These are phyloP conservation scores for Chlamydomonas asymmetrica DNA, from an alignment of 139 green algal species.

Conservation along the genomic window DNA sequence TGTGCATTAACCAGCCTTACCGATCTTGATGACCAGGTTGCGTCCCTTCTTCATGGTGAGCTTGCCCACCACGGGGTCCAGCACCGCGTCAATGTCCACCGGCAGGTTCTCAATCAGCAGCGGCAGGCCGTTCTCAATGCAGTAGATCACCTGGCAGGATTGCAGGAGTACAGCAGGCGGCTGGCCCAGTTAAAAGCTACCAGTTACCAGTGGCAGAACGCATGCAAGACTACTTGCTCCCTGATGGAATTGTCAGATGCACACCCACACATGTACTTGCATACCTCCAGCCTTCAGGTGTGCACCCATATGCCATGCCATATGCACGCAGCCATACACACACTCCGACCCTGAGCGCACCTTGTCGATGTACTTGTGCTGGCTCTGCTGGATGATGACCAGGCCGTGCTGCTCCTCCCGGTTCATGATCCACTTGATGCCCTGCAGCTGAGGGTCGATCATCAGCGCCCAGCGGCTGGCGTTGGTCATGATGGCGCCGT, in stretches of 20 bases:
- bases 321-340: too few relatives aligned
- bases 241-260: too few relatives aligned
- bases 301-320: too few relatives aligned
- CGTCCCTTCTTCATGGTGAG: slow-evolving; percentile 72
- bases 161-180: background rate
- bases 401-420: slow-evolving; percentile 75
- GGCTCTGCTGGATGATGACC: slow-evolving; percentile 83
- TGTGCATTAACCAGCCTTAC: slow-evolving; percentile 85
- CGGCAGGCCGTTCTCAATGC: slow-evolving; percentile 81
- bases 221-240: too few relatives aligned
- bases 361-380: slow-evolving; percentile 85
- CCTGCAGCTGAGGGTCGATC: slow-evolving; percentile 92
- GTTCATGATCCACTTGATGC: slow-evolving; percentile 86
- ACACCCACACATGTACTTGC: too few relatives aligned
- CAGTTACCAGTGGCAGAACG: too few relatives aligned
- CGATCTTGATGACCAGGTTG: slow-evolving; percentile 79
- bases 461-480: slow-evolving; percentile 79
- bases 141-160: slow-evolving; percentile 74
- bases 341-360: slow-evolving; percentile 35
- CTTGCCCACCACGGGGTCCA: slow-evolving; percentile 84
- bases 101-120: slow-evolving; percentile 89
- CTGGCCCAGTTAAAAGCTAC: background rate
- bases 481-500: slow-evolving; percentile 86
- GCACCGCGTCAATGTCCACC: slow-evolving; percentile 83
- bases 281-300: too few relatives aligned